A percentile compares a stretch with the other conserved stretches of the same genome.
Conservation (phyloP, 805 yeast genomes). For the Zygoascus flipseniorum region DNA sequence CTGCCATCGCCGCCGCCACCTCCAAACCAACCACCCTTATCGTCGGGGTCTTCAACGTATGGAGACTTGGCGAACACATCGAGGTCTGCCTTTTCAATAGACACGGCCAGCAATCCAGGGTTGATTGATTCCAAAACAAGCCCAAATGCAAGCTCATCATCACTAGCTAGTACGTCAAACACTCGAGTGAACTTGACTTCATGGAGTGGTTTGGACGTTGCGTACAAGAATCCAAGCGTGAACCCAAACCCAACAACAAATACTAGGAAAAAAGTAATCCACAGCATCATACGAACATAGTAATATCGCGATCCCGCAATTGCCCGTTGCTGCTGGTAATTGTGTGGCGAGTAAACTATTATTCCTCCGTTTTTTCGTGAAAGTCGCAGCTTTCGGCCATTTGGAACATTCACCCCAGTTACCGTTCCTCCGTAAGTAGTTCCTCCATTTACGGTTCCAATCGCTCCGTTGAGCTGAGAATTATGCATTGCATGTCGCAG, state of each 20-base stretch:
- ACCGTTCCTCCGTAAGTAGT: neutral
- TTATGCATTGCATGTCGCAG: slow-evolving; percentile 14
- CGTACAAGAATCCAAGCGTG: slow-evolving; percentile 72
- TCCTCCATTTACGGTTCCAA: neutral
- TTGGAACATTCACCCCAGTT: neutral
- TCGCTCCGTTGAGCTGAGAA: neutral
- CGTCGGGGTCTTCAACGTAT: slow-evolving; percentile 13
- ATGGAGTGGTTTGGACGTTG: slow-evolving; percentile 76
- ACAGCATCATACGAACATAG: slow-evolving; percentile 25
- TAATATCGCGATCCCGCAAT: slow-evolving; percentile 9
- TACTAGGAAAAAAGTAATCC: slow-evolving; percentile 24
- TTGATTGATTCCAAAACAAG: slow-evolving; percentile 71
- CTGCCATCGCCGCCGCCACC: slow-evolving; percentile 15
- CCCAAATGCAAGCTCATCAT: slow-evolving; percentile 78
- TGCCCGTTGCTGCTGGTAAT: slow-evolving; percentile 24
- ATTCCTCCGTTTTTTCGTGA: slow-evolving; percentile 15
- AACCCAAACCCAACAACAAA: slow-evolving; percentile 47
- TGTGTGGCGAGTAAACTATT: slow-evolving; percentile 40
- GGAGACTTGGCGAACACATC: slow-evolving; percentile 60
- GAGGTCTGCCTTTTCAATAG: slow-evolving; percentile 56
- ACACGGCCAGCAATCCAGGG: slow-evolving; percentile 73
- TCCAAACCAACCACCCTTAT: slow-evolving; percentile 15
- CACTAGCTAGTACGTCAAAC: slow-evolving; percentile 65
- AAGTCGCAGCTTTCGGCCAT: slow-evolving; percentile 16
- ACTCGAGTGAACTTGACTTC: slow-evolving; percentile 54